phyloP scores from a whole-genome alignment of 2,329 filamentous ascomycete species.

The Dactylellina drechsleri region DNA sequence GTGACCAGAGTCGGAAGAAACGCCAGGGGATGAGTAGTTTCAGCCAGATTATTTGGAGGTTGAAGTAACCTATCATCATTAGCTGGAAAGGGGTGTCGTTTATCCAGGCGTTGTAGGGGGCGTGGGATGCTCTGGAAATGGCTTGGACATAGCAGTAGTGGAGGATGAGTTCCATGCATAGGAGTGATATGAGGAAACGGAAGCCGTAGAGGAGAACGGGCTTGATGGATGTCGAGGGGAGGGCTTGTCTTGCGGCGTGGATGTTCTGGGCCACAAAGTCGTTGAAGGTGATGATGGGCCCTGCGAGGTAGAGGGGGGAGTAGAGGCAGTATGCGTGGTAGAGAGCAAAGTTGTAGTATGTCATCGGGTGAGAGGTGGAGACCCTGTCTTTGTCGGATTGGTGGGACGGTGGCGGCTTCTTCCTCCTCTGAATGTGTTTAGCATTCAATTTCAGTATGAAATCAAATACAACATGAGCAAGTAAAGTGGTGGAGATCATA shows the following conservation, averaged over 20 bases:
- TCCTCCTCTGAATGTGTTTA: conserved; percentile 86
- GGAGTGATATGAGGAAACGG: conserved; percentile 80
- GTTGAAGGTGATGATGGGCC: conserved; percentile 96
- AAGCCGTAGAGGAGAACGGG: conserved; percentile 76
- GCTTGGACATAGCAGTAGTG: conserved; percentile 95
- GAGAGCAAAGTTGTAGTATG: conserved; percentile 77
- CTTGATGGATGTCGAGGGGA: conserved; percentile 78
- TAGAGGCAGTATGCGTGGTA: conserved; percentile 92
- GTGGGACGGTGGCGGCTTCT: conserved; percentile 86
- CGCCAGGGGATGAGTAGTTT: conserved; percentile 97
- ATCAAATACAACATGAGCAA: conserved; percentile 4
- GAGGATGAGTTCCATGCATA: conserved; percentile 89
- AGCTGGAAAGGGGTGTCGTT: conserved; percentile 88
- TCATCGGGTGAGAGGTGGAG: conserved; percentile 73
- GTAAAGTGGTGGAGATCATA: neutral
- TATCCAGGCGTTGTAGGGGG: conserved; percentile 69
- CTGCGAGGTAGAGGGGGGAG: conserved; percentile 89
- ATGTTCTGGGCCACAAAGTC: conserved; percentile 85
- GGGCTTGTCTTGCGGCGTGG: conserved; percentile 44
- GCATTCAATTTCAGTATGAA: conserved; percentile 60
- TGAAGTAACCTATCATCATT: conserved; percentile 91
- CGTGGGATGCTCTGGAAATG: conserved; percentile 81
- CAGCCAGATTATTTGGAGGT: conserved; percentile 96
- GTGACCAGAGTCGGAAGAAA: conserved; percentile 96
- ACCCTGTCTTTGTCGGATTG: conserved; percentile 91